Base-by-base conservation (phyloP, 805 yeast genomes). In the Myxozyma lipomycoides region DNA sequence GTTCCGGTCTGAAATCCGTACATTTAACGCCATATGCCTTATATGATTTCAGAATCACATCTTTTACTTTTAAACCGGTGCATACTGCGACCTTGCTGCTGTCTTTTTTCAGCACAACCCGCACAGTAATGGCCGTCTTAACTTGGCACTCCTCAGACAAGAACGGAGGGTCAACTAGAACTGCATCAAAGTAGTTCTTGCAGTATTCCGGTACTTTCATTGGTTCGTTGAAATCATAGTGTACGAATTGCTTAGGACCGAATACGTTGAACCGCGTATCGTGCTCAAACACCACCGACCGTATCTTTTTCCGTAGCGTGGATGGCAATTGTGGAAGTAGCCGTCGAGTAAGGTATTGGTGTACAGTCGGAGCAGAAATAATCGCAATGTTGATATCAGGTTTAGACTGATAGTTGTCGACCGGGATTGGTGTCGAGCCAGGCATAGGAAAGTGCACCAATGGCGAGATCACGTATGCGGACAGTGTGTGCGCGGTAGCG, bases 311-410 rank as follows among this genome's bases (percentile, higher is more conserved):
- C 21, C 26, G 30, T 36, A 52, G 30, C 5, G 25, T 40, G 1
- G 5, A 12, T 6, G 55, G 54, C 21, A 55, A 45, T 37, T 19
- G 18, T 17, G 55, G 51, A 25, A 53, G 34, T 1, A 53, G 12
- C 28, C 43, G 43, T n/a, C 43, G 39, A 12, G 55, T 53, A 21
- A 53, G 55, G 17, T 53, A 53, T 39, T 55, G 59, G 69, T 83
- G 89, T 2, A 87, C 96, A 0, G 96, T 85, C 18, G 97, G 96
- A 1, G 96, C 96, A 70, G 90, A 81, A 1, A 85, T 86, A 46
- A 89, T 76, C 44, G 84, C 86, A 40, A 89, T 75, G 1, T 80
- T 36, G 30, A 52, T 24, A 22, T 46, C 50, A 35, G 46, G 43
- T 35, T n/a, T 7, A 10, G 17, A 4, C 21, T n/a, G 43, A 43